Base-by-base conservation (phyloP, 345 rosid genomes). In the Gossypium australe region DNA sequence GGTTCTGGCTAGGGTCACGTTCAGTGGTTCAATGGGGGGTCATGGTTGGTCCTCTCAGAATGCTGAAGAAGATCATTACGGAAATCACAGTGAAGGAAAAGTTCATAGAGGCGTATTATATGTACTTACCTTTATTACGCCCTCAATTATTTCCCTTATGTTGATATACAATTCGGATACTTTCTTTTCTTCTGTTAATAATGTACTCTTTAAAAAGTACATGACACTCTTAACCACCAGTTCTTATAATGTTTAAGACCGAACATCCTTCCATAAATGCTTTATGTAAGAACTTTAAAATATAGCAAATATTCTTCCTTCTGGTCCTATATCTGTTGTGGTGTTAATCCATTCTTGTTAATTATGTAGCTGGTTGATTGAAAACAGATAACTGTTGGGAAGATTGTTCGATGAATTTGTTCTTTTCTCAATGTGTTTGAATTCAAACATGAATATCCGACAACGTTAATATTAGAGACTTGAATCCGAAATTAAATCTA, bases 121-220 rank as follows among this genome's bases (percentile, higher is more conserved):
- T 80, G 85, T 87, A 87, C 74, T 81, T 92, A 41, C 92, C 94
- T 7, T 75, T 88, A 52, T 70, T 94, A 59, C 92, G 95, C 70
- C 85, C 97, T 10, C 98, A 89, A 9, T 47, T 92, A 61, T 89
- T 90, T 78, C 97, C 98, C 29, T 71, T 89, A 2, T 92, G 97
- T 82, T 94, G 86, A 84, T 78, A 51, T 41, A 59, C 11, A 78
- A 73, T 48, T 20, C 47, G 25, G 29, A 57, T 62, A 41, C 47
- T 24, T 17, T 51, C 45, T 52, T 27, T 69, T 12, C 38, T 65
- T 43, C 12, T 64, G 49, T 64, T 52, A 68, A 48, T 48, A 8
- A 68, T 67, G 71, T 48, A 16, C 72, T 59, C 25, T 0, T 14
- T 25, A 14, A 34, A 34, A 7, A 18, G 18, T 67, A 17, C 68